Evolutionary conservation across 495 filamentous ascomycete species (phyloP), one percentile per base, ranked within the genome.

Genomic region (Saxophila tyrrhenica): DNA sequence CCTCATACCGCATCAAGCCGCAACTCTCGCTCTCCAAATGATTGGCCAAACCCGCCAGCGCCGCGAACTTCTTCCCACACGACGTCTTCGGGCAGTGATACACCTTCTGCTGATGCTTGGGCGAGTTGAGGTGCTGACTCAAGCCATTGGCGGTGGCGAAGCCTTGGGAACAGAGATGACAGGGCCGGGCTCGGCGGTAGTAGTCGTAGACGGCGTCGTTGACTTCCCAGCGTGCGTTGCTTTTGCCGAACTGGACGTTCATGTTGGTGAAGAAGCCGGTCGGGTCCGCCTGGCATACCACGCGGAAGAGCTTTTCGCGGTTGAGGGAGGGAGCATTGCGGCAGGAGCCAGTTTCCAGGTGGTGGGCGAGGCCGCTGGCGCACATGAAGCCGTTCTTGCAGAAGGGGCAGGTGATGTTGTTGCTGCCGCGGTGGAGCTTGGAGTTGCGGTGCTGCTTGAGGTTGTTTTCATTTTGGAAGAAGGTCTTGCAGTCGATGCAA

Each of bases 351-450:
- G 47, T 63, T 49, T 77, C 74, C 16, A 77, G 69, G 50, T 78
- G 75, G 53, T 73, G 71, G 1, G 57, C 52, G 0, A 73, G 51
- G 16, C 73, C 73, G 44, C 70, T 73, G n/a, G 71, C 68, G 5
- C 70, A 65, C 8, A 67, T 68, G 54, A 68, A 75, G 8, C 7
- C 45, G 20, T 22, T 24, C 25, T 63, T 64, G 63, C 74, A 78
- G 65, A 77, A 75, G 1, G 73, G 70, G 45, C 73, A 78, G 5
- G 41, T 0, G 41, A 74, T 79, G n/a, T n/a, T n/a, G 64, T 82
- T 87, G 35, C 79, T 85, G 69, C 94, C 89, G 62, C 87, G 85
- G 58, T 90, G 77, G 64, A 92, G 84, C 69, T 59, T 62, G 0
- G 74, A 77, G 21, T 74, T 71, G 1, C 72, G 60, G 56, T 78